A percentile compares a stretch with the other conserved stretches of the same genome.
These are phyloP conservation scores for Rhododendron kiyosumense DNA, from an alignment of 148 eudicot genomes.

Conservation along the genomic window DNA sequence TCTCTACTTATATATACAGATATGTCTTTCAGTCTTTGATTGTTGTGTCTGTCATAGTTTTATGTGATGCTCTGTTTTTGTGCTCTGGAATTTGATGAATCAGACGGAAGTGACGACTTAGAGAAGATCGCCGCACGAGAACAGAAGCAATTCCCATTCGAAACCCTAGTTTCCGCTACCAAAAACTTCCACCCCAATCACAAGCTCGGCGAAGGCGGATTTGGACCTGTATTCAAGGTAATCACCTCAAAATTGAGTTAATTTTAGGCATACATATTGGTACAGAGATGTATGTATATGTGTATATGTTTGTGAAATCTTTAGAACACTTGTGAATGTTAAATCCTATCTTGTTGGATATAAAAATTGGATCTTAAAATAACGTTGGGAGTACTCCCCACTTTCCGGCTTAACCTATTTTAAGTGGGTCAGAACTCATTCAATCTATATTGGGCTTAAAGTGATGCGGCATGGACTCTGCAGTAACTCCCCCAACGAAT, in stretches of 20 bases:
- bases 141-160: constrained; percentile 55
- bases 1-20: background rate
- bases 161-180: constrained; percentile 63
- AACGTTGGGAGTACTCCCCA: background rate
- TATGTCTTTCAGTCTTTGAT: background rate
- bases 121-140: constrained; percentile 74
- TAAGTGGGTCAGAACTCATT: no score
- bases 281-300: background rate
- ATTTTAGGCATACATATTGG: background rate
- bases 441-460: background rate
- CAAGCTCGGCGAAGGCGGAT: constrained; percentile 98
- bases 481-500: no score
- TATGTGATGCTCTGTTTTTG: background rate
- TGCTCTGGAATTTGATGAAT: constrained; percentile 7
- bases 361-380: background rate
- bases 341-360: background rate
- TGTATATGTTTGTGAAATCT: background rate
- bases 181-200: constrained; percentile 52
- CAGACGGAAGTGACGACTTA: constrained; percentile 44
- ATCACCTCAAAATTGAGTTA: background rate
- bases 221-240: constrained; percentile 94
- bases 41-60: background rate
- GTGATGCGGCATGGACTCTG: background rate
- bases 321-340: background rate
- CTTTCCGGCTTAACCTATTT: background rate